Evolutionary conservation across 2,329 filamentous ascomycete species (phyloP), one percentile per base, ranked within the genome.

Genomic region (Verruconis gallopava): DNA sequence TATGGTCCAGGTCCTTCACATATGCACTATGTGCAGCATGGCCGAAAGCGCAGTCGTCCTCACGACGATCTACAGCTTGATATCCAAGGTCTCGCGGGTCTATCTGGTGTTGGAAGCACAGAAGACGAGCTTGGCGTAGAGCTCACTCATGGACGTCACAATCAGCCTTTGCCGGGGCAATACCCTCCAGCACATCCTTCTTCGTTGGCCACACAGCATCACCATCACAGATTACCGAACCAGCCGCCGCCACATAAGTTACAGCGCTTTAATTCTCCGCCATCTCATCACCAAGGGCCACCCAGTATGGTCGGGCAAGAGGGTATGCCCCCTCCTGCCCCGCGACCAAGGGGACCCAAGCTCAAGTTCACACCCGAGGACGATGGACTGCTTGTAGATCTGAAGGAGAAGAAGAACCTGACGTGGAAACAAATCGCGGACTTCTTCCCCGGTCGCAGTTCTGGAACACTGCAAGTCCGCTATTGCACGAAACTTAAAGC

Each of bases 371-470:
- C 86, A 1, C 78, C 84, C 6, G 86, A 93, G 59, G 88, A 95
- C 57, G 88, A 95, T 60, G 79, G 83, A 50, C 66, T 93, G 37
- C 69, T 95, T 42, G 79, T 94, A 44, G 84, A 93, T 55, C 67
- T 95, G 47, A 95, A 95, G 61, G 88, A 95, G 63, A 88, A 91
- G 55, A 93, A 91, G 61, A 88, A 85, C 55, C 68, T 95, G 56
- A 93, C 88, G 3, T 95, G 88, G 88, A 94, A 93, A 64, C 88
- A 95, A 67, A 95, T 95, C 55, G 85, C 86, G 44, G 88, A 94
- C 56, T 94, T 94, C 63, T 95, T 95, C 52, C 88, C 88, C 1
- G 88, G 86, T 1, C 72, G 88, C 44, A 91, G 84, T 45, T 93
- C 84, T 36, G 88, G 88, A 14, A 94, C 88, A 21, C 65, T 95